Percentiles rank a stretch among this genome's conserved stretches.
These are phyloP conservation scores for Serendipita sp. DNA, from an alignment of 768 basidiomycete species.

Conservation along the genomic window DNA sequence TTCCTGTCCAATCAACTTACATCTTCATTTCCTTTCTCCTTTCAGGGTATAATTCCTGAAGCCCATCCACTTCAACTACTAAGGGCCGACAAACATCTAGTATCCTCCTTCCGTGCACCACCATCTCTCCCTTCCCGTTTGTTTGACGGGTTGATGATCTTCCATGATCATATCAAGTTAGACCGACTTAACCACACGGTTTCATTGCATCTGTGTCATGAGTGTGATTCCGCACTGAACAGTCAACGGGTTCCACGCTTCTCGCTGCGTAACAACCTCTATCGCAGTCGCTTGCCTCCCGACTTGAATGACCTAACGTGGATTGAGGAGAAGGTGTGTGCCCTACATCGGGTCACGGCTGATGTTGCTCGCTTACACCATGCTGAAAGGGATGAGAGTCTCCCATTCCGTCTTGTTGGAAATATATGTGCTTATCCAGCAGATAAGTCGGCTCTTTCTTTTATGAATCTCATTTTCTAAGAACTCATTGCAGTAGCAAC, in stretches of 20 bases:
- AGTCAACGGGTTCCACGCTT: slow-evolving; percentile 10
- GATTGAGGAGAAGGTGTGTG: slow-evolving; percentile 13
- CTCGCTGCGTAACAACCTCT: slow-evolving; percentile 16
- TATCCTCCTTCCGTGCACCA: background rate
- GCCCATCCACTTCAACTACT: background rate
- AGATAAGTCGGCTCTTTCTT: slow-evolving; percentile 22
- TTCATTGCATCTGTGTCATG: background rate
- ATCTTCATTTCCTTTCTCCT: background rate
- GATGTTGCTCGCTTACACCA: slow-evolving; percentile 18
- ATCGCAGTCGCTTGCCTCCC: slow-evolving; percentile 14
- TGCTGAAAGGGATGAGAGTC: slow-evolving; percentile 13
- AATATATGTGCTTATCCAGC: slow-evolving; percentile 23
- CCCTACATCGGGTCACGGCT: slow-evolving; percentile 17
- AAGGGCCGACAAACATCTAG: background rate
- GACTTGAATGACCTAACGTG: slow-evolving; percentile 14
- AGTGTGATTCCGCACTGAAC: background rate
- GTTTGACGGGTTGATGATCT: background rate
- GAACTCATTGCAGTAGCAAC: too few relatives aligned
- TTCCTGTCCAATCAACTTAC: background rate
- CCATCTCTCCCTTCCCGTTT: background rate
- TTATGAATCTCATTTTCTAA: slow-evolving; percentile 9
- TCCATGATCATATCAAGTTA: background rate
- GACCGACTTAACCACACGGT: background rate
- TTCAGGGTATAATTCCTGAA: background rate
- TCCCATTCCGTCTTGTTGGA: slow-evolving; percentile 19